These are phyloP conservation scores for Cucurbita argyrosperma DNA, from an alignment of 306 rosid species.

Conservation along the genomic window DNA sequence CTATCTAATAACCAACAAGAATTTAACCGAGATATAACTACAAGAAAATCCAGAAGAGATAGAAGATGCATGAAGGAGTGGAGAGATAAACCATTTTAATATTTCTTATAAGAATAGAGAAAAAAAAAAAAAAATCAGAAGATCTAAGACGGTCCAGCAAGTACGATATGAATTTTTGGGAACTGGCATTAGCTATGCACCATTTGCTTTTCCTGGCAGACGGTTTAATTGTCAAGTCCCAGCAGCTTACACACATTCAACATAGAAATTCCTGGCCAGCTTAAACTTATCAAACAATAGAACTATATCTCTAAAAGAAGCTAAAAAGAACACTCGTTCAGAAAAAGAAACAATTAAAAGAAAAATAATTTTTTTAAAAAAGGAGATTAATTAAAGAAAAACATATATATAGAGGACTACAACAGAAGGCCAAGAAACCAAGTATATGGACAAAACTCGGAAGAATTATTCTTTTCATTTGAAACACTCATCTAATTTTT, in stretches of 20 bases:
- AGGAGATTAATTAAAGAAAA: background rate
- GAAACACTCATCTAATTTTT: background rate
- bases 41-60: background rate
- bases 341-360: background rate
- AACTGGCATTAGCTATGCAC: background rate
- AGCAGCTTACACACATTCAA: background rate
- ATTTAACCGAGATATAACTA: background rate
- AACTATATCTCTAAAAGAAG: background rate
- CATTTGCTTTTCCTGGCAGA: background rate
- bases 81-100: background rate
- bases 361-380: background rate
- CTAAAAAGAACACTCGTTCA: background rate
- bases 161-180: background rate
- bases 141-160: background rate
- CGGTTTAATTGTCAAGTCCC: background rate
- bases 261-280: background rate
- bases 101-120: background rate
- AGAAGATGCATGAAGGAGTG: background rate
- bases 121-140: no score
- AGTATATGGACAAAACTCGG: background rate
- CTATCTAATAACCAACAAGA: background rate
- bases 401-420: background rate
- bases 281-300: background rate
- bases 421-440: background rate
- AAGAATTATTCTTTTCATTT: background rate